Evolutionary conservation across 2,329 filamentous ascomycete genomes (phyloP), one percentile per base, ranked within the genome.

Genomic region (Ophiostoma sp.): DNA sequence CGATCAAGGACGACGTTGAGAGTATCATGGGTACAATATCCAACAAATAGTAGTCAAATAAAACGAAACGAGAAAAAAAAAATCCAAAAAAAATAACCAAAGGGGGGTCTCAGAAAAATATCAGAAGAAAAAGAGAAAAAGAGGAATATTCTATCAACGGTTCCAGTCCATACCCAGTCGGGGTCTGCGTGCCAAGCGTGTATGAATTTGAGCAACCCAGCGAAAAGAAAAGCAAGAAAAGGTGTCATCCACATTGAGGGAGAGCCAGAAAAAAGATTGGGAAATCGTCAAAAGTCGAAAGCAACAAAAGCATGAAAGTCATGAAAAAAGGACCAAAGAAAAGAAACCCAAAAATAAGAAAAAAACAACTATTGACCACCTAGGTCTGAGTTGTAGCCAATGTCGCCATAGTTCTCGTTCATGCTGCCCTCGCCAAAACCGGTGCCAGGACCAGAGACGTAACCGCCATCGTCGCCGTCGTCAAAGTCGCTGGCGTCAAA

Each of bases 401-500:
- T 84, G 50, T 88, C 86, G 19, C 85, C 85, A 78, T 85, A 90
- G 73, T 84, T 85, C 76, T 89, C 87, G 33, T 81, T 81, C 83
- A 89, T 84, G 9, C 87, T 84, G 1, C 87, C 86, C n/a, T 87
- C 86, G 12, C 87, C 87, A 73, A 86, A 90, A 0, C 87, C 87
- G 3, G 86, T 89, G 42, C 89, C 89, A 1, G 89, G 88, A 0
- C 87, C 87, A 72, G 88, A 90, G 52, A 91, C 86, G 77, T 91
- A 91, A 25, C 92, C 90, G 70, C 87, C 87, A 74, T 94, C 89
- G 71, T 94, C 92, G 17, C 88, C 91, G 63, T 92, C 91, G 73
- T 92, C 92, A 76, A 91, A 92, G 79, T 95, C 93, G 73, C 91
- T 93, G 0, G 90, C 91, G 79, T 97, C 94, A 78, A 95, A 96